Evolutionary conservation across 306 rosid genomes (phyloP), one percentile per base, ranked within the genome.

Genomic region (Styphnolobium japonicum): DNA sequence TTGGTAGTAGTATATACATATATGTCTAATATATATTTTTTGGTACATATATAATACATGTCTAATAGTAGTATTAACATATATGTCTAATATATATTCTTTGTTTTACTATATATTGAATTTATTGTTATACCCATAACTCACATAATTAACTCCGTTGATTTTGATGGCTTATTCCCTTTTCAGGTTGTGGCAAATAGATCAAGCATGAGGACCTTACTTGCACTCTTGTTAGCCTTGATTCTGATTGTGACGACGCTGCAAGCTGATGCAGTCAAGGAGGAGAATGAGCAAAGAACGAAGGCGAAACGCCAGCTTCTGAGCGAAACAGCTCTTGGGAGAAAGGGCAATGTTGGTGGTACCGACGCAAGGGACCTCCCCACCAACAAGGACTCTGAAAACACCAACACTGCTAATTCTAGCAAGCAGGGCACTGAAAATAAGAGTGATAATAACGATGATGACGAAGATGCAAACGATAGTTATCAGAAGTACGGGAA

Each of bases 201-300:
- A 40, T 67, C 22, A 29, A 42, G 52, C 61, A 78, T 45, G 82
- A 79, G 63, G 71, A 55, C 27, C 39, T 37, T 52, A 52, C 22
- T 43, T 37, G 45, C 60, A 67, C 25, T 43, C 11, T 10, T 45
- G 61, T 18, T 68, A 11, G 39, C 51, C 15, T 29, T 68, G 27
- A 29, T 69, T 58, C 16, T 69, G 31, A 60, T 31, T 12, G 21
- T 42, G 39, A 67, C n/a, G 33, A 67, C 45, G 29, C 2, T 69
- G 16, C 21, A 79, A 56, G 77, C 42, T 21, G 71, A 64, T 56
- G 77, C 77, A 31, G 37, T 37, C 3, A 25, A 40, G 15, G 45
- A 7, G 42, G 57, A 77, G n/a, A 11, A 53, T 9, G 76, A 42
- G 37, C 49, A 4, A 71, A 71, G 14, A 34, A 21, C 12, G 23